A percentile compares a stretch with the other conserved stretches of the same genome.
phyloP scores from a whole-genome alignment of 495 filamentous ascomycete species.

The Neurospora sp. region DNA sequence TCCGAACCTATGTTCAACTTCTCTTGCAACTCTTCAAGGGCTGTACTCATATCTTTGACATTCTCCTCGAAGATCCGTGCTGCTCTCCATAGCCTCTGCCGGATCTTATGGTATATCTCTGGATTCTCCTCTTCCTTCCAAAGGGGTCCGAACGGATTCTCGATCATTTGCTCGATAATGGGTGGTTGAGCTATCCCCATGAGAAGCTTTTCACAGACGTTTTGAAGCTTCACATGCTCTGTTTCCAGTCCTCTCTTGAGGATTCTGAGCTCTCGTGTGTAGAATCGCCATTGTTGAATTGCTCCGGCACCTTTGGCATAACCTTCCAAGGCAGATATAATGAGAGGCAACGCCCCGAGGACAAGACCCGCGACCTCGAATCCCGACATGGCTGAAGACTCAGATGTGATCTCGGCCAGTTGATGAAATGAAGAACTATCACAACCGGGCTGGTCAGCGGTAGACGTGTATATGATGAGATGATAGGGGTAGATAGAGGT shows the following conservation, averaged over 20 bases:
- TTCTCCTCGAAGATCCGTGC: slow-evolving; percentile 9
- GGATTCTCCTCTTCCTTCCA: slow-evolving; percentile 5
- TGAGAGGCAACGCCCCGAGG: slow-evolving; percentile 30
- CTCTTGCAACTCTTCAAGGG: slow-evolving; percentile 11
- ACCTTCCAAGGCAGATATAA: slow-evolving; percentile 27
- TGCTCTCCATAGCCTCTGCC: slow-evolving; percentile 9
- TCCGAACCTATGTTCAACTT: slow-evolving; percentile 10
- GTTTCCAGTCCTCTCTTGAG: slow-evolving; percentile 22
- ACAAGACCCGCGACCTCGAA: slow-evolving; percentile 34
- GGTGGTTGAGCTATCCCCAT: slow-evolving; percentile 12
- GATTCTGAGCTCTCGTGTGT: slow-evolving; percentile 17
- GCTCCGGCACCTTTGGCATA: slow-evolving; percentile 23
- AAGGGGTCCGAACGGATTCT: slow-evolving; percentile 11
- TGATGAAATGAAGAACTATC: not conserved
- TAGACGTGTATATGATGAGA: not conserved
- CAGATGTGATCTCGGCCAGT: not conserved
- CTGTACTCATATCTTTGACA: slow-evolving; percentile 9
- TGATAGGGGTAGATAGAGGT: not conserved
- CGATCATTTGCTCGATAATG: slow-evolving; percentile 17
- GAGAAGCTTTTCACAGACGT: slow-evolving; percentile 24
- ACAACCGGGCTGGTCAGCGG: not conserved
- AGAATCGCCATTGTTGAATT: slow-evolving; percentile 16
- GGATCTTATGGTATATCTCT: slow-evolving; percentile 9
- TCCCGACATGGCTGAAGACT: slow-evolving; percentile 22
- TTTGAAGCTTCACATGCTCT: slow-evolving; percentile 22